Evolutionary conservation across 164 flowering plant genomes (phyloP).

Genomic region (Akebia trifoliata): DNA sequence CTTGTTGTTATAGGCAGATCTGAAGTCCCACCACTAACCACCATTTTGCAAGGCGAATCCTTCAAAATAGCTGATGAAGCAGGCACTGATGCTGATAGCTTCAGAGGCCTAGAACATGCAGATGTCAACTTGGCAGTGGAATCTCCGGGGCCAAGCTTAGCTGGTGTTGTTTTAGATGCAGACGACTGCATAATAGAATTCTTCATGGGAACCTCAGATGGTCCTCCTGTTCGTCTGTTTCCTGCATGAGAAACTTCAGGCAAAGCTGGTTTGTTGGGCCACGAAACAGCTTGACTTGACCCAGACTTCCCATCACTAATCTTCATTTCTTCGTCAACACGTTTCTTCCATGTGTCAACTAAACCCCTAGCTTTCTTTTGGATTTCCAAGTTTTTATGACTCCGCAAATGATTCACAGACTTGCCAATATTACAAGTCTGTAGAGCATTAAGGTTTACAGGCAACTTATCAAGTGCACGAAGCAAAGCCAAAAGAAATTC

Average conservation of each 20-base stretch:
- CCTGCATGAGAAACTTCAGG: conserved; percentile 61
- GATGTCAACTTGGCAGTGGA: conserved; percentile 34
- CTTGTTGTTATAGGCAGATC: conserved; percentile 33
- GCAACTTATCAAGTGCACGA: conserved; percentile 87
- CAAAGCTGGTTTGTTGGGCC: conserved; percentile 49
- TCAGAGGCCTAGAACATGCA: conserved; percentile 41
- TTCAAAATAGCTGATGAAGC: conserved; percentile 21
- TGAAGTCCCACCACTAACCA: conserved; percentile 15
- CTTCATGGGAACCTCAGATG: conserved; percentile 52
- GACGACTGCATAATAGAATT: conserved; percentile 46
- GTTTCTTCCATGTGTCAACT: conserved; percentile 96
- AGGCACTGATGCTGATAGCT: conserved; percentile 29
- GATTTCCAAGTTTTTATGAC: conserved; percentile 53
- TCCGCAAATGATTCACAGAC: conserved; percentile 74
- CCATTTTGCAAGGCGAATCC: conserved; percentile 20
- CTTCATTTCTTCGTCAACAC: conserved; percentile 90
- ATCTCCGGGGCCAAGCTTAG: conserved; percentile 29
- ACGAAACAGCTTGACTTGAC: conserved; percentile 44
- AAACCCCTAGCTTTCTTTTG: conserved; percentile 64
- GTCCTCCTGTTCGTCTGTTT: conserved; percentile 36
- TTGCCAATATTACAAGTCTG: conserved; percentile 80
- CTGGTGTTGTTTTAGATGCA: conserved; percentile 42
- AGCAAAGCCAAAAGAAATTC: conserved; percentile 79
- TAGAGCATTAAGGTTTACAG: conserved; percentile 78
- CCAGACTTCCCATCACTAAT: conserved; percentile 68